A percentile compares a stretch with the other conserved stretches of the same genome.
phyloP scores from a whole-genome alignment of 2,329 filamentous ascomycete species.

The Periglandula ipomoeae region DNA sequence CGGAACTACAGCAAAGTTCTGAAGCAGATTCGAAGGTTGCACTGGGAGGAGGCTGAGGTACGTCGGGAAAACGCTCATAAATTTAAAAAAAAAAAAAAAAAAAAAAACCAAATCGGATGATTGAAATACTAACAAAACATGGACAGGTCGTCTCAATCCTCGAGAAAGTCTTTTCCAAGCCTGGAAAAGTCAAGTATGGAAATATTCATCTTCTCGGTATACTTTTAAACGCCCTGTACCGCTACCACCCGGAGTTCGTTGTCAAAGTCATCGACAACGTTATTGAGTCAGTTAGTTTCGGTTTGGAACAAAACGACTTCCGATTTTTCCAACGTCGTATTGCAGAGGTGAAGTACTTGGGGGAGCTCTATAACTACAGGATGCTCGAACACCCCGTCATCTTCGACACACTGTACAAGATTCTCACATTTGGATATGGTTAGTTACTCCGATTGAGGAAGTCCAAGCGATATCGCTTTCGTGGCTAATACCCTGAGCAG shows the following conservation, averaged over 20 bases:
- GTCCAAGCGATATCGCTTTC: neutral
- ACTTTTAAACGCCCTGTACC: slow-evolving; percentile 76
- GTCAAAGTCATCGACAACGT: slow-evolving; percentile 88
- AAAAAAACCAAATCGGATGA: no score
- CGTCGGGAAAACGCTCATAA: no score
- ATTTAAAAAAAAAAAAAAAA: no score
- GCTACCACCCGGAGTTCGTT: slow-evolving; percentile 86
- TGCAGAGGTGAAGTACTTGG: slow-evolving; percentile 91
- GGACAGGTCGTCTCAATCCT: slow-evolving; percentile 60
- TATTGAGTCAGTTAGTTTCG: slow-evolving; percentile 77
- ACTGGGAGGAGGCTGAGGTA: slow-evolving; percentile 91
- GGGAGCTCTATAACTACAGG: slow-evolving; percentile 94
- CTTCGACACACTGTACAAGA: slow-evolving; percentile 90
- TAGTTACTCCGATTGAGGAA: slow-evolving; percentile 17
- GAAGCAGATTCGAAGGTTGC: slow-evolving; percentile 87
- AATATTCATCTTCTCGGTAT: slow-evolving; percentile 92
- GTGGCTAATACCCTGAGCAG: slow-evolving; percentile 25
- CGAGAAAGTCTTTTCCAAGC: slow-evolving; percentile 90
- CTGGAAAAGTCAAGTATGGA: slow-evolving; percentile 94
- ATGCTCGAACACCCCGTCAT: slow-evolving; percentile 93
- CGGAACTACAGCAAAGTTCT: slow-evolving; percentile 88
- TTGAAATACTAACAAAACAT: slow-evolving; percentile 2
- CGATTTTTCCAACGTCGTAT: slow-evolving; percentile 92
- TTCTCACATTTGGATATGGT: slow-evolving; percentile 86
- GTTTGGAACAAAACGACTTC: slow-evolving; percentile 93